phyloP scores from a whole-genome alignment of 2,329 filamentous ascomycete species.

The Nigrospora oryzae region DNA sequence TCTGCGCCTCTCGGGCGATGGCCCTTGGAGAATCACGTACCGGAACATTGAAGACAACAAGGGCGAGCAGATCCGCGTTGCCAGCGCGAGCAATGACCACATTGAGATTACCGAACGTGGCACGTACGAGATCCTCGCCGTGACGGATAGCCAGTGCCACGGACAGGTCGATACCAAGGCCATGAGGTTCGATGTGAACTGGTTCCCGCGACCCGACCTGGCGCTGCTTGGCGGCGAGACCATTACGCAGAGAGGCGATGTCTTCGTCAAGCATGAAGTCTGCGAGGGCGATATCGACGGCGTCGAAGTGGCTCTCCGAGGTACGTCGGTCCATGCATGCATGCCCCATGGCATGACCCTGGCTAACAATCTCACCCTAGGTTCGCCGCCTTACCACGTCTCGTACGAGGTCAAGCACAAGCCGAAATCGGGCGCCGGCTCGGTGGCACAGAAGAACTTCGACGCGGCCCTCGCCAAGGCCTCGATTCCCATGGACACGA shows the following conservation, averaged over 20 bases:
- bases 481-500: conserved; percentile 78
- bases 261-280: conserved; percentile 68
- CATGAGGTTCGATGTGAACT: conserved; percentile 70
- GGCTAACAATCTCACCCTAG: conserved; percentile 26
- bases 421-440: conserved; percentile 55
- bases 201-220: conserved; percentile 74
- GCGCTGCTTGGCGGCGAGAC: conserved; percentile 57
- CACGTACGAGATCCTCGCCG: conserved; percentile 69
- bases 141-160: conserved; percentile 73
- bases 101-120: conserved; percentile 61
- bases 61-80: conserved; percentile 18
- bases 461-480: conserved; percentile 70
- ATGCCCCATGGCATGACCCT: background rate
- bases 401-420: conserved; percentile 74
- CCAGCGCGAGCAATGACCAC: conserved; percentile 52
- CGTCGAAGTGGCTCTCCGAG: conserved; percentile 72
- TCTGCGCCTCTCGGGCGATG: conserved; percentile 74
- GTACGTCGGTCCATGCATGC: conserved; percentile 33
- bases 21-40: conserved; percentile 76
- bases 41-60: conserved; percentile 52
- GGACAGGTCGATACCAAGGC: conserved; percentile 69
- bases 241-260: conserved; percentile 39
- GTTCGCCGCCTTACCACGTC: conserved; percentile 72
- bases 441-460: conserved; percentile 60
- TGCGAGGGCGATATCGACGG: conserved; percentile 93